Conservation (phyloP, 1,284 basidiomycete species). For the Fomitiporia mediterranea region DNA sequence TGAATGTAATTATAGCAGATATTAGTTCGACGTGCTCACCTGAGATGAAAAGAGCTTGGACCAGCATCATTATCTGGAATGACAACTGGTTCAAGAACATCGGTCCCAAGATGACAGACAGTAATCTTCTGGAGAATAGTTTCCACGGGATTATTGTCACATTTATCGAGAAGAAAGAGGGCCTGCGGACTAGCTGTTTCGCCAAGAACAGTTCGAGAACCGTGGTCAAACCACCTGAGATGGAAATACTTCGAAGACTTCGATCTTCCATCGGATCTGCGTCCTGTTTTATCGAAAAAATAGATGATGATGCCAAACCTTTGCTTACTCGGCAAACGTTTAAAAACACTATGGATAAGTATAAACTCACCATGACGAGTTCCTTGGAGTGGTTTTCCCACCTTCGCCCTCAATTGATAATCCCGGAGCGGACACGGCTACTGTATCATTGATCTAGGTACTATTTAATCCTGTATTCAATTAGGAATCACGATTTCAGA, state of each 20-base stretch:
- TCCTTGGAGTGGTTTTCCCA: no score
- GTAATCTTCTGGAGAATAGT: conserved; percentile 54
- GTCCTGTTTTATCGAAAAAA: conserved; percentile 42
- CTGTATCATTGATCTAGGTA: conserved; percentile 57
- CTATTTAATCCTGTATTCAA: no score
- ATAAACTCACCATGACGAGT: no score
- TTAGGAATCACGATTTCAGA: conserved; percentile 2
- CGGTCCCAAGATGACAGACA: conserved; percentile 37
- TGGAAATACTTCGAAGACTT: conserved; percentile 45
- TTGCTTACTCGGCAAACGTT: no score
- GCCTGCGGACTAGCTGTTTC: conserved; percentile 57
- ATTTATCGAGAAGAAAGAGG: conserved; percentile 50
- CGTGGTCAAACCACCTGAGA: conserved; percentile 62
- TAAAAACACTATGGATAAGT: no score
- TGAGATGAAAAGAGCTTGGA: conserved; percentile 11
- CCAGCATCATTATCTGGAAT: conserved; percentile 31
- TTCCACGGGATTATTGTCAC: conserved; percentile 45
- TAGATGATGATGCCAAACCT: conserved; percentile 61
- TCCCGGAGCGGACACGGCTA: no score
- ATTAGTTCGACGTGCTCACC: no score
- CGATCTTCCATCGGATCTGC: conserved; percentile 16
- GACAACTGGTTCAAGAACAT: conserved; percentile 38
- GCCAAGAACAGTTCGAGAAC: conserved; percentile 58
- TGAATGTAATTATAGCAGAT: no score
- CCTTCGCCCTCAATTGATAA: no score